phyloP scores from a whole-genome alignment of 176 grass and related monocot genomes.

The Pharus latifolius region DNA sequence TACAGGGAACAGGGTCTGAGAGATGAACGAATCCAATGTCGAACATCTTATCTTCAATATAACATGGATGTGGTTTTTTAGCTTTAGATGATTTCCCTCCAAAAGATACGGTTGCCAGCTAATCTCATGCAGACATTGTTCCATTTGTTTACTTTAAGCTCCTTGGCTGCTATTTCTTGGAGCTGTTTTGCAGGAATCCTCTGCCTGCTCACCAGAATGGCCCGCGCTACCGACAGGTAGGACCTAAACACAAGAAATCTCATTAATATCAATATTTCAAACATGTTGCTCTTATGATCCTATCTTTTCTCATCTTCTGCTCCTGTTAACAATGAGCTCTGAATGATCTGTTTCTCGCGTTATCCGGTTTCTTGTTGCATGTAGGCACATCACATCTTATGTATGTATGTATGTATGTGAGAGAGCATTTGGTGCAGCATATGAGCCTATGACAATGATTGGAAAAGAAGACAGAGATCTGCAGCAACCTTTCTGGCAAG shows the following conservation, averaged over 20 bases:
- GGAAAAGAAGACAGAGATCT: constrained; percentile 55
- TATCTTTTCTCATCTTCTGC: constrained; percentile 3
- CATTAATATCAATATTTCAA: neutral
- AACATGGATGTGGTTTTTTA: constrained; percentile 37
- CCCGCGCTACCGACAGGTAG: constrained; percentile 34
- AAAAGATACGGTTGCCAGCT: constrained; percentile 63
- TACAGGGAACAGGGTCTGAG: constrained; percentile 25
- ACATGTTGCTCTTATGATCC: neutral
- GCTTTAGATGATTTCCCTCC: constrained; percentile 37
- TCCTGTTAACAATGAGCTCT: constrained; percentile 15
- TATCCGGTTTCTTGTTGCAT: constrained; percentile 12
- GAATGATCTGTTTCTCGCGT: neutral
- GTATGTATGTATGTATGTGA: neutral
- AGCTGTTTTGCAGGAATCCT: constrained; percentile 48
- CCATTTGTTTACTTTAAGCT: constrained; percentile 38
- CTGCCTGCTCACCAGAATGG: constrained; percentile 10
- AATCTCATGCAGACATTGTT: constrained; percentile 39
- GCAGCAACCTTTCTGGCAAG: constrained; percentile 54
- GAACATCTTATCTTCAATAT: constrained; percentile 35
- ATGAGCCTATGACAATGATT: constrained; percentile 52
- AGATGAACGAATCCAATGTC: constrained; percentile 23
- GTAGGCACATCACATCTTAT: constrained; percentile 12
- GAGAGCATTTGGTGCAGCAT: constrained; percentile 26
- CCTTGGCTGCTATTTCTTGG: constrained; percentile 45
- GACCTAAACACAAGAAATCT: constrained; percentile 12